phyloP scores from a whole-genome alignment of 495 filamentous ascomycete genomes.

The Monascus purpureus region DNA sequence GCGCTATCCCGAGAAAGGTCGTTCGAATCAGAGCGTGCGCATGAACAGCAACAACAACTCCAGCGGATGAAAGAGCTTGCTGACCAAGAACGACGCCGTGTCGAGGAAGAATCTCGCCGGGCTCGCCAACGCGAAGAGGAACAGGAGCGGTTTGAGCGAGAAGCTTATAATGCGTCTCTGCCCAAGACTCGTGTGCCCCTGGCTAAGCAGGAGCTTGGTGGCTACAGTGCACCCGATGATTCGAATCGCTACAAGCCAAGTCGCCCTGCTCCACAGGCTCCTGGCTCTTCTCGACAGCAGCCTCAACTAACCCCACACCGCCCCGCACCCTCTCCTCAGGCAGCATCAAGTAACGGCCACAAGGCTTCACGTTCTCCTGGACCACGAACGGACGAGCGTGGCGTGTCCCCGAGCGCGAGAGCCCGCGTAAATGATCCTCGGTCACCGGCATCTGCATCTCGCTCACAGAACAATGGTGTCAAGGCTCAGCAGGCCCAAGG shows the following conservation, averaged over 20 bases:
- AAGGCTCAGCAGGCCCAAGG: conserved; percentile 24
- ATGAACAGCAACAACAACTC: conserved; percentile 27
- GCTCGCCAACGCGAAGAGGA: conserved; percentile 49
- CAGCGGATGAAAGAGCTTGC: conserved; percentile 37
- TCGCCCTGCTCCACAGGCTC: conserved; percentile 44
- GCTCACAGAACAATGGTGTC: conserved; percentile 19
- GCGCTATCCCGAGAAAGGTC: conserved; percentile 16
- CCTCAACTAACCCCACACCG: conserved; percentile 40
- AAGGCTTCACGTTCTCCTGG: conserved; percentile 4
- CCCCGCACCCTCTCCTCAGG: conserved; percentile 43
- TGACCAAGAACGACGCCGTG: conserved; percentile 33
- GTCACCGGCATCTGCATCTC: conserved; percentile 33
- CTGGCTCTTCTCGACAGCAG: conserved; percentile 28
- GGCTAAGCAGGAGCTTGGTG: conserved; percentile 80
- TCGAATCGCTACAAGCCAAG: conserved; percentile 68
- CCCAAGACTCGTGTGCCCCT: conserved; percentile 60
- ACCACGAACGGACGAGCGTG: conserved; percentile 15
- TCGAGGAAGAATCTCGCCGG: conserved; percentile 39
- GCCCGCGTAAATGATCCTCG: conserved; percentile 25
- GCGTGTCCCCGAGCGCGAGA: conserved; percentile 19
- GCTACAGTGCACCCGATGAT: conserved; percentile 39
- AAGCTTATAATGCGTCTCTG: conserved; percentile 75
- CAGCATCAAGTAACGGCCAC: conserved; percentile 6
- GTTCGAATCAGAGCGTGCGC: conserved; percentile 20
- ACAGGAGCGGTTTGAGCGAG: conserved; percentile 56